Evolutionary conservation across 1,284 basidiomycete species (phyloP).

Genomic region (Hemileia vastatrix): DNA sequence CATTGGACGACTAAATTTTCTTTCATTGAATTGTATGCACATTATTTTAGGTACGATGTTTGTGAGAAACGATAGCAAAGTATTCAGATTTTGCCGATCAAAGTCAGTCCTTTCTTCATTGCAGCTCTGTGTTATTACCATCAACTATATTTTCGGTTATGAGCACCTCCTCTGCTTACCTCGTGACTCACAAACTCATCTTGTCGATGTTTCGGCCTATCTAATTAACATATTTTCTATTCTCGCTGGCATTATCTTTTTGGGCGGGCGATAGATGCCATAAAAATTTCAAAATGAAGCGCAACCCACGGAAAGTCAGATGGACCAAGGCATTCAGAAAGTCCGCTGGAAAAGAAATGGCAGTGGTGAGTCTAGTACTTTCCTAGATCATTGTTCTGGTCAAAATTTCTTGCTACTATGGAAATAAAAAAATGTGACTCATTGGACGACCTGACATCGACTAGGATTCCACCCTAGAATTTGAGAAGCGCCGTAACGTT

Average conservation of each 20-base stretch:
- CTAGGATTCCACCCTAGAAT: slow-evolving; percentile 95
- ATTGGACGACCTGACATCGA: slow-evolving; percentile 1
- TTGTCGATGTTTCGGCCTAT: not conserved
- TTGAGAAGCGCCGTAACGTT: slow-evolving; percentile 97
- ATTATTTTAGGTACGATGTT: slow-evolving; percentile 67
- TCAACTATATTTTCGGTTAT: not conserved
- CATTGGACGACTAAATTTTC: not conserved
- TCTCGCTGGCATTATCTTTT: not conserved
- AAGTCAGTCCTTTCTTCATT: slow-evolving; percentile 55
- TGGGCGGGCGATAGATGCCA: slow-evolving; percentile 83
- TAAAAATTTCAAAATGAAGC: slow-evolving; percentile 99
- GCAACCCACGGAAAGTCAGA: slow-evolving; percentile 95
- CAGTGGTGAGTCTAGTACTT: slow-evolving; percentile 60
- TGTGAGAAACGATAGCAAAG: slow-evolving; percentile 91
- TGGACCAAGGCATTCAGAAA: slow-evolving; percentile 99
- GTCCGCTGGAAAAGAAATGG: slow-evolving; percentile 99
- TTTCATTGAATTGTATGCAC: no score
- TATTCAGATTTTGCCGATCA: slow-evolving; percentile 91
- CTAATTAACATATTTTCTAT: slow-evolving; percentile 24
- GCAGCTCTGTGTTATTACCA: not conserved
- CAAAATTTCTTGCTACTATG: not conserved
- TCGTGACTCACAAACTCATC: slow-evolving; percentile 3
- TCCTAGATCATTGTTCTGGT: slow-evolving; percentile 1
- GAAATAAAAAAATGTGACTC: no score
- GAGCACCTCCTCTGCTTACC: no score